These are phyloP conservation scores for Pseudotsuga menziesii DNA, from an alignment of 75 land plant genomes.

Conservation along the genomic window DNA sequence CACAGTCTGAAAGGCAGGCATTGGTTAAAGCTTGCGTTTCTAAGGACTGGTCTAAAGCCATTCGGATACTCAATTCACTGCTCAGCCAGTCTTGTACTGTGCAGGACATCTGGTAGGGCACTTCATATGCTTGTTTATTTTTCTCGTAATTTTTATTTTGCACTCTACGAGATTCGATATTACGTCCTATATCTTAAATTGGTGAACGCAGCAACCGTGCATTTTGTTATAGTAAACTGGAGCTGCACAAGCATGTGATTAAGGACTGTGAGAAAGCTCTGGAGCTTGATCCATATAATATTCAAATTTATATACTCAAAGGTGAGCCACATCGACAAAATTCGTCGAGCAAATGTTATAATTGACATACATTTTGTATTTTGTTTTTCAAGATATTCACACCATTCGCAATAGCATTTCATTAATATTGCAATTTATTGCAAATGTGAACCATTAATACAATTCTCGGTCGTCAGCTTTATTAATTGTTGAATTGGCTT, in stretches of 20 bases:
- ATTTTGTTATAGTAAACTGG: slow-evolving; percentile 86
- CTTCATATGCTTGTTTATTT: neutral
- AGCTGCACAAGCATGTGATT: slow-evolving; percentile 88
- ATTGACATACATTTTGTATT: too few species aligned
- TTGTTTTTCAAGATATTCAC: neutral
- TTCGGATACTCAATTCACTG: slow-evolving; percentile 72
- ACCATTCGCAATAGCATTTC: neutral
- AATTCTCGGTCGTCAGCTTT: neutral
- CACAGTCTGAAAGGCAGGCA: slow-evolving; percentile 35
- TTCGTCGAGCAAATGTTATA: too few species aligned
- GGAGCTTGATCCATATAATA: slow-evolving; percentile 48
- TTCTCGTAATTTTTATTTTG: neutral
- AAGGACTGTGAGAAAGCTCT: slow-evolving; percentile 88
- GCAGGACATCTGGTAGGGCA: slow-evolving; percentile 60
- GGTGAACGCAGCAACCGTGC: slow-evolving; percentile 75
- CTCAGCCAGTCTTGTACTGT: slow-evolving; percentile 34
- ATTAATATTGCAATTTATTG: neutral
- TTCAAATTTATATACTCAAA: slow-evolving; percentile 82
- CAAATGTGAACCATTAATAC: neutral
- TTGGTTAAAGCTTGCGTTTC: slow-evolving; percentile 67
- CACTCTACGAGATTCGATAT: neutral
- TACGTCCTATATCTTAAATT: neutral
- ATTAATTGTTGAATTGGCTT: neutral
- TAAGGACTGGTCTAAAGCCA: slow-evolving; percentile 91
- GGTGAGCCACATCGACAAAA: slow-evolving; percentile 25